Evolutionary conservation across 2,329 filamentous ascomycete species (phyloP).

Genomic region (Sclerotinia minor): DNA sequence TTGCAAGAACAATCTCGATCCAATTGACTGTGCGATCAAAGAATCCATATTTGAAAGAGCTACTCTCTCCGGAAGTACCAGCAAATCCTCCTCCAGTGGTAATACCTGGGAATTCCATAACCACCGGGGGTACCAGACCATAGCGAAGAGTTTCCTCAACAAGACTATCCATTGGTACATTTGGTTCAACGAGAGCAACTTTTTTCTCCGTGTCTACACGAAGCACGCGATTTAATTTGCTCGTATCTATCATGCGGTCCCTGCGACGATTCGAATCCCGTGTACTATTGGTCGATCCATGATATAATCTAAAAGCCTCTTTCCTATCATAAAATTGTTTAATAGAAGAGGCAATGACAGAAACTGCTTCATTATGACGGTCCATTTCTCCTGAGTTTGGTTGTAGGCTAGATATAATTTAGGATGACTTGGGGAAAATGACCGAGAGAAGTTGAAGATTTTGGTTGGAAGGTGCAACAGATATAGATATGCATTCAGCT

Average conservation of each 20-base stretch:
- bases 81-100: slow-evolving; percentile 66
- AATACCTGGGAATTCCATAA: slow-evolving; percentile 71
- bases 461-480: background rate
- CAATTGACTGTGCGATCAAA: slow-evolving; percentile 63
- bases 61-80: slow-evolving; percentile 66
- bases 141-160: slow-evolving; percentile 55
- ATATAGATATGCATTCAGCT: background rate
- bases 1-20: slow-evolving; percentile 62
- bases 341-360: slow-evolving; percentile 29
- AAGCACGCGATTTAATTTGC: slow-evolving; percentile 49
- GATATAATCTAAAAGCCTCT: slow-evolving; percentile 52
- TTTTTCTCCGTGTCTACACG: slow-evolving; percentile 46
- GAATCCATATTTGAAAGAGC: slow-evolving; percentile 62
- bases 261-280: slow-evolving; percentile 40
- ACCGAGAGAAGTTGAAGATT: background rate
- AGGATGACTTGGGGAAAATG: background rate
- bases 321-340: slow-evolving; percentile 31
- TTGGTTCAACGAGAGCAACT: slow-evolving; percentile 61
- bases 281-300: slow-evolving; percentile 57
- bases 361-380: slow-evolving; percentile 31
- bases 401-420: background rate
- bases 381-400: slow-evolving; percentile 29
- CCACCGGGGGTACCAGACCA: slow-evolving; percentile 60
- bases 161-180: slow-evolving; percentile 66
- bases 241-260: slow-evolving; percentile 47